Evolutionary conservation across 345 rosid genomes (phyloP).

Genomic region (Raphanus raphanistrum): DNA sequence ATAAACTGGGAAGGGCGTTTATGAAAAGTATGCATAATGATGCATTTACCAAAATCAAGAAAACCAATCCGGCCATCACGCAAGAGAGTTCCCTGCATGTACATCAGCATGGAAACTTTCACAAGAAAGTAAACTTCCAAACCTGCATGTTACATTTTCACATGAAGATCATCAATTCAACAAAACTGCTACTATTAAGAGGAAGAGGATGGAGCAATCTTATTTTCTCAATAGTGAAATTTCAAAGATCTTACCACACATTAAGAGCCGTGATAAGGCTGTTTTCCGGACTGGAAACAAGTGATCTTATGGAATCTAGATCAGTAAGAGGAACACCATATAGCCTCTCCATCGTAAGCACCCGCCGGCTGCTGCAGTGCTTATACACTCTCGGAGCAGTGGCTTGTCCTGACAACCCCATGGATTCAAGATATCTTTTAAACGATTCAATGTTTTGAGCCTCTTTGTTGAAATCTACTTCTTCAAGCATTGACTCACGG

Average conservation of each 20-base stretch:
- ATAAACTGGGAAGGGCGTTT: no score
- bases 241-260: slow-evolving; percentile 64
- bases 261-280: slow-evolving; percentile 95
- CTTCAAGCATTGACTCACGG: slow-evolving; percentile 95
- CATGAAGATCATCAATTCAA: neutral
- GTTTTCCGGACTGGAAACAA: slow-evolving; percentile 87
- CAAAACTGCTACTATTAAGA: neutral
- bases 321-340: slow-evolving; percentile 99
- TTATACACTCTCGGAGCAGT: slow-evolving; percentile 87
- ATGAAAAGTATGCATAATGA: no score
- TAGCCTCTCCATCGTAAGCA: slow-evolving; percentile 95
- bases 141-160: slow-evolving; percentile 49
- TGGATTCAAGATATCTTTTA: slow-evolving; percentile 72
- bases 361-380: slow-evolving; percentile 77
- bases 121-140: slow-evolving; percentile 95
- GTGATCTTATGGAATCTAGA: slow-evolving; percentile 83
- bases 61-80: slow-evolving; percentile 96
- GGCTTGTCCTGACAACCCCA: slow-evolving; percentile 89
- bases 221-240: slow-evolving; percentile 5
- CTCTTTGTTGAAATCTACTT: slow-evolving; percentile 91
- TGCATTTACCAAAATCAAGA: slow-evolving; percentile 80
- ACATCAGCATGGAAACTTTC: slow-evolving; percentile 99
- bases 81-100: slow-evolving; percentile 88
- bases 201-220: neutral
- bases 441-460: slow-evolving; percentile 81